Base-by-base conservation (phyloP, 306 rosid species). In the Citrullus amarus region DNA sequence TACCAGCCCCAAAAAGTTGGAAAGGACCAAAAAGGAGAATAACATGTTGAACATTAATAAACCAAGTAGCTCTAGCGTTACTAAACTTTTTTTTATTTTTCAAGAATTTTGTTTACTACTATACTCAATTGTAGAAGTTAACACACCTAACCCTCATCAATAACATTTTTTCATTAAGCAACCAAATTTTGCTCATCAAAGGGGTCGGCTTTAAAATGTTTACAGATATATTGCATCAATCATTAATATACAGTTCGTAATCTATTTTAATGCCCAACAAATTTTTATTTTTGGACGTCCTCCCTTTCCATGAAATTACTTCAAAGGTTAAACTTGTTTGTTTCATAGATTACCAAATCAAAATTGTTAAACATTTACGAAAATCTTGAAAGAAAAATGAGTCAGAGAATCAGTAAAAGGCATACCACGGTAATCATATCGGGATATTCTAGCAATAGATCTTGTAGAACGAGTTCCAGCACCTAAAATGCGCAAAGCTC, bases 341-440 rank as follows among this genome's bases (percentile, higher is more conserved):
- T 3, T 41, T 67, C 32, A 7, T 67, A 50, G 4, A 41, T 41
- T 18, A 67, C 30, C 14, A 65, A 65, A 39, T 9, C 13, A 44
- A 20, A 20, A 69, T 3, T 22, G 56, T 22, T 16, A 44, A 22
- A 18, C 54, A 44, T n/a, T 69, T 7, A 16, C 72, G 25, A 65
- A 10, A 36, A 38, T 17, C 25, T 65, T 36, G 28, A 72, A 67
- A 50, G 60, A 51, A 72, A 50, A 72, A 28, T 50, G 13, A 48
- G 60, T 28, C 44, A 50, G 6, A 46, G 55, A 71, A 48, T 48
- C 57, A 18, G 22, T 68, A 20, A 43, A 68, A 60, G 32, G 79
- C 81, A 39, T 87, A 92, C 98, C 91, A 88, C 86, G 34, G 98
- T 86, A 85, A 95, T 83, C 78, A 86, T 82, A 76, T 92, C 97